Evolutionary conservation across 2,329 filamentous ascomycete genomes (phyloP), one percentile per base, ranked within the genome.

Genomic region (Venturia oleaginea): DNA sequence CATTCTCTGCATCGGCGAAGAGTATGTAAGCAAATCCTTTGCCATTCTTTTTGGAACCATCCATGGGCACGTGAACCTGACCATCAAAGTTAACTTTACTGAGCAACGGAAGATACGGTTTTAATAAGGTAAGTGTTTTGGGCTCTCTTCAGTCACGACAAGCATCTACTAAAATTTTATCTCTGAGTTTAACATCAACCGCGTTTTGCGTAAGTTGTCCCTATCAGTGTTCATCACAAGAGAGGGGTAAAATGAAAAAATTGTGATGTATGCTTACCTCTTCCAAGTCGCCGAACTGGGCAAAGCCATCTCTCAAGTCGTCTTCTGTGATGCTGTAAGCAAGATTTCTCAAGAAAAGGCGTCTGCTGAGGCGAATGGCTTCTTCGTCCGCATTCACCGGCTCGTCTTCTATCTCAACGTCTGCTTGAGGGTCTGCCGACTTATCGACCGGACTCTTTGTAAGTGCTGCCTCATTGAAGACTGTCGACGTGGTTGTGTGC

Each of bases 81-180:
- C 61, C 57, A 68, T 70, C 61, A 63, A 67, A 68, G 72, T 68
- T 70, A 70, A 69, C 84, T 75, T 84, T 81, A 67, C 51, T 54
- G 55, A 62, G 64, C 30, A 64, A 65, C 55, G 63, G 10, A 19
- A 37, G 38, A 62, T 11, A 63, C 66, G 64, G 68, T 68, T 72
- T 67, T 62, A 67, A 64, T 68, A 69, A 70, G 68, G 68, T 73
- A 70, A 67, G 64, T 68, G 71, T 70, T 73, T 75, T 69, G 75
- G 60, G 13, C 3, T 60, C 38, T 40, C 43, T 65, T 34, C 65
- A 43, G 86, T 84, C 81, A 82, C 78, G 88, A 91, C 87, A 92
- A 89, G 91, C 90, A 96, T 97, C 93, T 99, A 99, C 94, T 97
- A 99, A 96, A 95, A 96, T 94, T 89, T 84, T 91, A 87, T 92